Base-by-base conservation (phyloP, 371 early-diverging fungal species). In the Syncephalastrum monosporum region DNA sequence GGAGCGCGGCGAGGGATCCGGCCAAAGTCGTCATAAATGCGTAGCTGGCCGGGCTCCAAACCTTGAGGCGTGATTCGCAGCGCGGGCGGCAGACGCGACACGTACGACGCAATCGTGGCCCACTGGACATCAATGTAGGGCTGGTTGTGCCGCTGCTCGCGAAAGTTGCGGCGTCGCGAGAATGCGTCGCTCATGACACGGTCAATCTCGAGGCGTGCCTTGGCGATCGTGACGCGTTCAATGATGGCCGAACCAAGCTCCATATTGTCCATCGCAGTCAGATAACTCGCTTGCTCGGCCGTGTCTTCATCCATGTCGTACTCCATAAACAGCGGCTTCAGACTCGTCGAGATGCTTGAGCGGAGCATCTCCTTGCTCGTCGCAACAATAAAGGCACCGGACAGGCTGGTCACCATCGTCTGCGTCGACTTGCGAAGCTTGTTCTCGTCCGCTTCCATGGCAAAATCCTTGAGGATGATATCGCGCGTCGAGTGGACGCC, bases 351-450 rank as follows among this genome's bases (percentile, higher is more conserved):
- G 86, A 97, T 90, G 70, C 87, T 88, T 17, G 87, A 75, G n/a
- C 91, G 86, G n/a, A 99, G 81, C 38, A 93, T 93, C 56, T 99
- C 98, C 57, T 96, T 90, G 61, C 93, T 93, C 4, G 94, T 91
- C 16, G 93, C 97, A 45, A 95, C 83, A 2, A 95, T 95, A 43
- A 96, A 79, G 51, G 84, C 86, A 3, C 89, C 87, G 16, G 74
- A 72, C 15, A 98, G 72, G 21, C 85, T 91, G 53, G 91, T 90
- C 4, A 88, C 94, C 97, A 99, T 99, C 49, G 88, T 61, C 64
- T 94, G 93, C 5, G 97, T 96, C 2, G 99, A 92, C 47, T 91
- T 88, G 45, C 92, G 81, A 88, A 97, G 87, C 67, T 89, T 88
- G 50, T 91, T 90, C 64, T 97, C 97, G 64, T 95, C 91, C 1